Percentiles rank a stretch among this genome's conserved stretches.
Conservation (phyloP, 208 protist species). For the Kentomonas sorsogonicus region DNA sequence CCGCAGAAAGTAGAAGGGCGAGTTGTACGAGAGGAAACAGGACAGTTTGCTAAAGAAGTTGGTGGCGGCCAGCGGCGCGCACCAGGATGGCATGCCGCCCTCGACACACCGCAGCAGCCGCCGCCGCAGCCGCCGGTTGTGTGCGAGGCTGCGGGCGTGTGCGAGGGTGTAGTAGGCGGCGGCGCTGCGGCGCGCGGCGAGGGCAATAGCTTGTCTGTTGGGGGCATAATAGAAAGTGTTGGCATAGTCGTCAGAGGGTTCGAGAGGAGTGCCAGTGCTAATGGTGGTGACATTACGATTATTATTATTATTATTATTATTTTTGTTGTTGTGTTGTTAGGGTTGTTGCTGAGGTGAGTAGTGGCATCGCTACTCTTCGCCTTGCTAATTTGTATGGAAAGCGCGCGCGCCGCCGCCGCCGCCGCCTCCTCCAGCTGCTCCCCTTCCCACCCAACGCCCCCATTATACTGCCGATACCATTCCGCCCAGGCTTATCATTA, state of each 20-base stretch:
- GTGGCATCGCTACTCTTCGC: background rate
- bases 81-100: slow-evolving; percentile 73
- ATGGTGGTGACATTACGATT: no score
- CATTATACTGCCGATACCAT: no score
- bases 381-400: no score
- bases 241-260: no score
- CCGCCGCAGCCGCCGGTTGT: slow-evolving; percentile 41
- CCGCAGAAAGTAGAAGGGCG: slow-evolving; percentile 41
- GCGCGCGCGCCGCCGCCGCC: background rate
- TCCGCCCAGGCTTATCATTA: no score
- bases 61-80: slow-evolving; percentile 19
- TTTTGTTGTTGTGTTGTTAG: no score
- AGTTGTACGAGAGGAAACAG: slow-evolving; percentile 66
- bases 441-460: no score
- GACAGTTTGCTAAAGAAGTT: background rate
- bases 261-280: no score
- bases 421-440: slow-evolving; percentile 22
- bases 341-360: slow-evolving; percentile 2
- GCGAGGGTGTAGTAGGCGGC: slow-evolving; percentile 55
- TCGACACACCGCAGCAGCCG: slow-evolving; percentile 71
- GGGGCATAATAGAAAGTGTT: slow-evolving; percentile 47
- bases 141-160: no score
- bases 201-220: slow-evolving; percentile 70
- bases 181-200: no score
- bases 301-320: no score